These are phyloP conservation scores for Fusarium napiforme DNA, from an alignment of 2,329 filamentous ascomycete species.

Conservation along the genomic window DNA sequence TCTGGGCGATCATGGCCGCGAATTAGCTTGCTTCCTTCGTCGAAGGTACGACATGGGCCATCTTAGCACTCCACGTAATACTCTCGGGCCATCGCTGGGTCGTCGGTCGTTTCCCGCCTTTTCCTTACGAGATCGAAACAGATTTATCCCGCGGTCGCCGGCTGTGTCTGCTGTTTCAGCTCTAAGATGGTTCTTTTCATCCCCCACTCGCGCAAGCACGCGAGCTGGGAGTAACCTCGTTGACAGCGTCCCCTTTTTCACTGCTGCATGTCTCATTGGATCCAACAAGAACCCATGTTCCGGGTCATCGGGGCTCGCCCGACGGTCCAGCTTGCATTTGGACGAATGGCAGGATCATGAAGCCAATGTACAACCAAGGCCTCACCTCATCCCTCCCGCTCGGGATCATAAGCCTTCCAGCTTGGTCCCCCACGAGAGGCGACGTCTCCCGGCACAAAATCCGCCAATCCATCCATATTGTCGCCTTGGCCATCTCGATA, in stretches of 20 bases:
- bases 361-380: slow-evolving; percentile 19
- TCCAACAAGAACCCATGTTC: slow-evolving; percentile 24
- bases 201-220: slow-evolving; percentile 25
- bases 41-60: not conserved
- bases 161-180: slow-evolving; percentile 8
- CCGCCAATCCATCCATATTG: not conserved
- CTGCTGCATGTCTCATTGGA: slow-evolving; percentile 20
- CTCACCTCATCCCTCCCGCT: slow-evolving; percentile 5
- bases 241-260: slow-evolving; percentile 8
- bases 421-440: slow-evolving; percentile 28
- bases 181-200: slow-evolving; percentile 11
- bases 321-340: slow-evolving; percentile 35
- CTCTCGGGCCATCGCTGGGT: slow-evolving; percentile 37
- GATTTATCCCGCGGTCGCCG: not conserved
- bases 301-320: slow-evolving; percentile 41
- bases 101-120: slow-evolving; percentile 23
- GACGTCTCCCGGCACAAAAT: slow-evolving; percentile 6
- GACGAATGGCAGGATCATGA: slow-evolving; percentile 27
- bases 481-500: slow-evolving; percentile 19
- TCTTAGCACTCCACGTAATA: slow-evolving; percentile 10
- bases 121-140: slow-evolving; percentile 41
- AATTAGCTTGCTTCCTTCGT: not conserved
- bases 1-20: not conserved
- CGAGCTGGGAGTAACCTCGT: slow-evolving; percentile 16
- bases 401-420: slow-evolving; percentile 8